Percentiles rank a stretch among this genome's conserved stretches.
Evolutionary conservation across 2,329 filamentous ascomycete genomes (phyloP).

Genomic region (Fusarium falciforme): DNA sequence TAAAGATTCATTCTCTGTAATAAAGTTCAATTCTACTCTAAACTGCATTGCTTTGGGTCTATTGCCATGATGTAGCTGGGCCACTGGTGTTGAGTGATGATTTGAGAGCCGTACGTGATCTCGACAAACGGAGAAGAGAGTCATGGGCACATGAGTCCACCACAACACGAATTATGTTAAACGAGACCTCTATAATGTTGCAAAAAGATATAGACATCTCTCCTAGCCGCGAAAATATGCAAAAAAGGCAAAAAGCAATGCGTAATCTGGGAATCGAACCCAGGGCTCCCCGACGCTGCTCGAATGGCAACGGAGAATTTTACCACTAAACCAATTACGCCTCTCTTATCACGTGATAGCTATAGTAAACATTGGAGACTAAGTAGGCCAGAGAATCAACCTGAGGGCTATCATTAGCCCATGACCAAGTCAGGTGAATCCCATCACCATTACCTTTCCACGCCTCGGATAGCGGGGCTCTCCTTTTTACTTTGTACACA

Average conservation of each 20-base stretch:
- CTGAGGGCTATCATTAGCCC: too few relatives aligned
- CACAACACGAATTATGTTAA: background rate
- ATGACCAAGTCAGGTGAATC: too few relatives aligned
- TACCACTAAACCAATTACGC: background rate
- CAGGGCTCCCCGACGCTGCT: background rate
- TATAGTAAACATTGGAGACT: rapidly evolving
- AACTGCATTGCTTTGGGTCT: background rate
- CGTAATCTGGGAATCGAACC: background rate
- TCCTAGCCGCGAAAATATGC: background rate
- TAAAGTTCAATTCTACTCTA: background rate
- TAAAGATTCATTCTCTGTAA: constrained; percentile 4
- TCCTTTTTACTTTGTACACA: background rate
- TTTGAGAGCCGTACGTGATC: background rate
- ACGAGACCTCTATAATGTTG: background rate
- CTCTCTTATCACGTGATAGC: background rate
- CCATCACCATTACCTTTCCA: too few relatives aligned
- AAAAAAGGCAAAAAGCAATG: background rate
- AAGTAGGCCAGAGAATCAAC: background rate
- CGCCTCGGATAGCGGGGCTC: background rate
- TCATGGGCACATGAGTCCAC: background rate
- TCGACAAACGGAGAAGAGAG: background rate
- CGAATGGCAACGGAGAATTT: background rate
- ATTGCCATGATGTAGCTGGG: background rate
- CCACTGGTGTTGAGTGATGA: background rate
- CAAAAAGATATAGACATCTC: background rate